Base-by-base conservation (phyloP, 2,329 filamentous ascomycete species). In the Stemphylium beticola region DNA sequence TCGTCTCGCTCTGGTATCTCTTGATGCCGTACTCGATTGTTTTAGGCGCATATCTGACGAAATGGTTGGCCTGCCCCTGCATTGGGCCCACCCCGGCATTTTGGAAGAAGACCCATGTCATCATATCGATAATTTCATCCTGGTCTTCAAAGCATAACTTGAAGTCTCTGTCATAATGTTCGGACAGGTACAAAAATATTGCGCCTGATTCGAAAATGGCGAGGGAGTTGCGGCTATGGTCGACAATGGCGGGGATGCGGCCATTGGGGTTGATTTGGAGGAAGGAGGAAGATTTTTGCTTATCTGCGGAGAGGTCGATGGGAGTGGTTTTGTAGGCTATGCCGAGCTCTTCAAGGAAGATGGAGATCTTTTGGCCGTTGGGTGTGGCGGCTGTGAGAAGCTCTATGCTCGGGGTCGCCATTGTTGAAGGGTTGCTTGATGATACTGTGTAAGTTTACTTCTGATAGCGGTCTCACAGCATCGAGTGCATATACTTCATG, bases 191-290 rank as follows among this genome's bases (percentile, higher is more conserved):
- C 72, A 91, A 85, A 74, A 95, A 78, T 68, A 96, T 93, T 55
- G 87, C 85, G 52, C 90, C 91, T 58, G 86, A 89, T 77, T 96
- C 92, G 67, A 93, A 96, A 17, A 96, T 74, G 51, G 82, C 81
- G 68, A 95, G 90, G 31, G 80, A 79, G 72, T 87, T 80, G 63
- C 90, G 89, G 2, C 81, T 90, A 40, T 67, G 61, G 76, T 96
- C 92, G 7, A 90, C 92, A 45, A 96, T 72, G 57, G 91, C 91
- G 4, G 92, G 92, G 64, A 96, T 95, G 65, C 91, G 88, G 61
- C 91, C 91, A 73, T 96, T 96, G 57, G 92, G 91, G 76, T 96
- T 96, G 77, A 95, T 92, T 45, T 86, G 85, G 29, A 95, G 82
- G 77, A 93, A 96, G 87, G 88, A 92, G 9, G 85, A 84, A 72